Conservation (phyloP, 1,284 basidiomycete species). For the Rhodofomes roseus region DNA sequence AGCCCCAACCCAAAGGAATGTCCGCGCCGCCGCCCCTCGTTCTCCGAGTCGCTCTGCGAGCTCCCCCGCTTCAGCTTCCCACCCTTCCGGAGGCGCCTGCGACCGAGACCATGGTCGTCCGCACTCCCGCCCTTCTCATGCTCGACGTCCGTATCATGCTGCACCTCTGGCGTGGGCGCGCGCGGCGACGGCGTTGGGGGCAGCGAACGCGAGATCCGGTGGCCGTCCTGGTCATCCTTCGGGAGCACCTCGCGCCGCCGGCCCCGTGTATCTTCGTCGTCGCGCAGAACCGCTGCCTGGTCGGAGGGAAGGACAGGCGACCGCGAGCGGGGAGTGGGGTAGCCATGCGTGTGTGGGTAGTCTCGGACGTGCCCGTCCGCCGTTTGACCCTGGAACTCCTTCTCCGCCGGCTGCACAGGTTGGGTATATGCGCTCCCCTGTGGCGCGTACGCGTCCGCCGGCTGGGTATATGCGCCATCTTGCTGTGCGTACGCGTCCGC, state of each 20-base stretch:
- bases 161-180: neutral
- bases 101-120: neutral
- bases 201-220: constrained; percentile 3
- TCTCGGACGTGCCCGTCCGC: neutral
- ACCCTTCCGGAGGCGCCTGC: neutral
- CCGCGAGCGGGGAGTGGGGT: constrained; percentile 10
- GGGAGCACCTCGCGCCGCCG: neutral
- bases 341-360: constrained; percentile 8
- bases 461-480: neutral
- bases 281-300: neutral
- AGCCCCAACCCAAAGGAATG: neutral
- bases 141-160: constrained; percentile 1
- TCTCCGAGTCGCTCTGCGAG: constrained; percentile 4
- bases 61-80: neutral
- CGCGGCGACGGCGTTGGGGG: constrained; percentile 1
- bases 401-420: neutral
- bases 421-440: neutral
- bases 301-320: constrained; percentile 5
- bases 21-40: constrained; percentile 6
- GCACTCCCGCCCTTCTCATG: neutral
- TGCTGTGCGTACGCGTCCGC: neutral
- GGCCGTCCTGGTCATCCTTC: neutral
- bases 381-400: neutral
- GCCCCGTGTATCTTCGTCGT: constrained; percentile 2
- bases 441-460: no score